Conservation (phyloP, 2,329 filamentous ascomycete species). For the Aspergillus novofumigatus region DNA sequence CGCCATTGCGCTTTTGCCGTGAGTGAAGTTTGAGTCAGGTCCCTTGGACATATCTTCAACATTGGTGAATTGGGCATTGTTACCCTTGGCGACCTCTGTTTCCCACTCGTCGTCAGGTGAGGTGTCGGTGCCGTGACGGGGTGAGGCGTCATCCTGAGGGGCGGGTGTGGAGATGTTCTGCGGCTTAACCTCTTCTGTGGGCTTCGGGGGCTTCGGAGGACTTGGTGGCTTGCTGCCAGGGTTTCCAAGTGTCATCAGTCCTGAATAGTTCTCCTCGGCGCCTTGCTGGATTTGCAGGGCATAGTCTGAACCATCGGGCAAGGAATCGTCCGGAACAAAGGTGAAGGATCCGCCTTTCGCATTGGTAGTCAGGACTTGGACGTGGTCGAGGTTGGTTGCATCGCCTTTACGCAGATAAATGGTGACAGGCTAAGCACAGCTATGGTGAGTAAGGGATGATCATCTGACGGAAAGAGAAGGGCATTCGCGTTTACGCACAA, state of each 20-base stretch:
- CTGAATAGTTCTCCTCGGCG: conserved; percentile 52
- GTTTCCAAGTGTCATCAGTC: conserved; percentile 42
- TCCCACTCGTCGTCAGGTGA: conserved; percentile 8
- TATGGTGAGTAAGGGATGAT: conserved; percentile 10
- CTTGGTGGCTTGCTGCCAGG: conserved; percentile 28
- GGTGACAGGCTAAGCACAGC: conserved; percentile 43
- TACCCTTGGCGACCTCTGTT: conserved; percentile 12
- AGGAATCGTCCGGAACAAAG: conserved; percentile 47
- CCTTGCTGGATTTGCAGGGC: conserved; percentile 57
- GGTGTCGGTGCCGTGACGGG: conserved; percentile 11
- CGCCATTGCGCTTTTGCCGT: conserved; percentile 11
- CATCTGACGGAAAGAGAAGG: not conserved
- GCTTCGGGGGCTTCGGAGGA: not conserved
- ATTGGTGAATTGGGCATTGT: conserved; percentile 17
- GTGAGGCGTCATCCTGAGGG: conserved; percentile 1
- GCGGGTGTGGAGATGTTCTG: not conserved
- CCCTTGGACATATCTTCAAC: conserved; percentile 12
- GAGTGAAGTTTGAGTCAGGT: conserved; percentile 7
- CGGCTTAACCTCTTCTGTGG: not conserved
- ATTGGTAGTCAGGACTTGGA: conserved; percentile 45
- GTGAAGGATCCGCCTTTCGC: conserved; percentile 46
- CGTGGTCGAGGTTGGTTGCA: conserved; percentile 47
- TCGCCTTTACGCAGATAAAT: conserved; percentile 54
- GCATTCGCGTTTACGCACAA: conserved; percentile 18
- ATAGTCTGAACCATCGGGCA: conserved; percentile 49